phyloP scores from a whole-genome alignment of 257 asterid genomes.

The Capsicum baccatum region DNA sequence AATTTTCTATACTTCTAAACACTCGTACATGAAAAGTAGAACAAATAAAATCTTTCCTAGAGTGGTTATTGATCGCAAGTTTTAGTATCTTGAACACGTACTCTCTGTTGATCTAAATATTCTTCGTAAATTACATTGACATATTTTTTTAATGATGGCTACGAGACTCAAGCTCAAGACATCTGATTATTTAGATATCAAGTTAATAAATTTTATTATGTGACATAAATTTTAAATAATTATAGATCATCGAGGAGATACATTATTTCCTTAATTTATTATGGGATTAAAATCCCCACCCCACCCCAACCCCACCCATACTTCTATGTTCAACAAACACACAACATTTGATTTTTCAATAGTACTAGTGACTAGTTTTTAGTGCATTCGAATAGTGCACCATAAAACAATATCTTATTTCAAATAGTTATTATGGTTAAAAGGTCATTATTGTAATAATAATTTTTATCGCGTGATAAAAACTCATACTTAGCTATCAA shows the following conservation, averaged over 20 bases:
- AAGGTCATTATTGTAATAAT: no score
- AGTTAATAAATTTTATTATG: neutral
- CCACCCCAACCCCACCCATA: neutral
- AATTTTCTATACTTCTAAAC: neutral
- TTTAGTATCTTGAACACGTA: neutral
- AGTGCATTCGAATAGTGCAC: no score
- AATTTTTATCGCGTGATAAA: no score
- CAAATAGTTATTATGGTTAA: no score
- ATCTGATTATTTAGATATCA: neutral
- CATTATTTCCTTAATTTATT: neutral
- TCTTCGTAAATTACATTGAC: neutral
- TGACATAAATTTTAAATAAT: neutral
- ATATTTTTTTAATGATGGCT: neutral
- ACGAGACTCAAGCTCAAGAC: neutral
- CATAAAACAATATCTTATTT: no score
- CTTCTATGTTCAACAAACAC: slow-evolving; percentile 19
- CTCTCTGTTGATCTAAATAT: neutral
- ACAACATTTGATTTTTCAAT: slow-evolving; percentile 11
- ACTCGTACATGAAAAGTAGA: neutral
- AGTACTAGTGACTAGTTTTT: no score
- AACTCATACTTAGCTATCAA: no score
- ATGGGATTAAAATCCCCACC: neutral
- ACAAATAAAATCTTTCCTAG: neutral
- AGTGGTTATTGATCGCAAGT: neutral
- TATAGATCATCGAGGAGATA: neutral